These are phyloP conservation scores for Karstenula rhodostoma DNA, from an alignment of 2,329 filamentous ascomycete genomes.

Conservation along the genomic window DNA sequence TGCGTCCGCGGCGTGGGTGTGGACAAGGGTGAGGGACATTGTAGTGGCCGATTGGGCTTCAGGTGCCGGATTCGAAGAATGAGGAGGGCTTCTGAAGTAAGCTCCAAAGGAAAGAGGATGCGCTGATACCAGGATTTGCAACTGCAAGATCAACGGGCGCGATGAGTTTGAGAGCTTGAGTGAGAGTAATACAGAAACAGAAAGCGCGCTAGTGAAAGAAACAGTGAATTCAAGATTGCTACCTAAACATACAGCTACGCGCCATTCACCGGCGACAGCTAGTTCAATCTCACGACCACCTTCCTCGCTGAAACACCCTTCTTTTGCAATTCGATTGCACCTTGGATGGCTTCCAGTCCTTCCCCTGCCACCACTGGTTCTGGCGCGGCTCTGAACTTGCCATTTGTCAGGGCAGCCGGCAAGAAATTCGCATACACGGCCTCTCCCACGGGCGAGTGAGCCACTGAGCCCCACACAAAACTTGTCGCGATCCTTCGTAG, in stretches of 20 bases:
- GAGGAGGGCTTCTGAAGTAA: neutral
- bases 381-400: conserved; percentile 23
- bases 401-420: conserved; percentile 21
- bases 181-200: neutral
- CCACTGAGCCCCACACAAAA: conserved; percentile 16
- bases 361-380: conserved; percentile 21
- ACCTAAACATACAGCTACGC: neutral
- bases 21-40: neutral
- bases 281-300: conserved; percentile 18
- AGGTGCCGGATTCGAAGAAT: neutral
- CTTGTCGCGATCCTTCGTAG: conserved; percentile 21
- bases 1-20: neutral
- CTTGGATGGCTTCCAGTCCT: conserved; percentile 22
- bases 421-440: conserved; percentile 22
- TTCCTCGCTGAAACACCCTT: conserved; percentile 24
- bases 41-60: neutral
- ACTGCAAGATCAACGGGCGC: neutral
- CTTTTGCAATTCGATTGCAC: conserved; percentile 18
- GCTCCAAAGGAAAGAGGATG: neutral
- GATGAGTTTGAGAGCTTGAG: neutral
- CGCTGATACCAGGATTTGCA: neutral
- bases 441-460: conserved; percentile 1
- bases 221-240: neutral
- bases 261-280: too few relatives aligned
- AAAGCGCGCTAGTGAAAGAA: neutral